Conservation (phyloP, 148 eudicot species). For the Vaccinium darrowii region DNA sequence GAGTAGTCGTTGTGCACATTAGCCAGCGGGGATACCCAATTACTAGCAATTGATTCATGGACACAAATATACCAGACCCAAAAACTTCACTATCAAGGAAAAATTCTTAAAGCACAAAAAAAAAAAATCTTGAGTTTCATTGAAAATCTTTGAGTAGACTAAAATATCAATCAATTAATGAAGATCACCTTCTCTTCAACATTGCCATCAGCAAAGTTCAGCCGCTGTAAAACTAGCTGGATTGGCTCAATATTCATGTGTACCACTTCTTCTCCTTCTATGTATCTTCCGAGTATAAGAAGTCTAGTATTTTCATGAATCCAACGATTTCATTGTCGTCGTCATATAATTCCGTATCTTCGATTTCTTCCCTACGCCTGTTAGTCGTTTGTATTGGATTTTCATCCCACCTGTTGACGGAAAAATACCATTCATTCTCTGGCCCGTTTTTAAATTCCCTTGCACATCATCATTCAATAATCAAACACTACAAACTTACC, state of each 20-base stretch:
- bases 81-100: neutral
- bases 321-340: neutral
- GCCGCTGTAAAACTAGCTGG: neutral
- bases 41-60: neutral
- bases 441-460: neutral
- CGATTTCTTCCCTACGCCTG: neutral
- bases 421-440: neutral
- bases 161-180: neutral
- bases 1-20: no score
- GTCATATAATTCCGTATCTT: neutral
- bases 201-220: neutral
- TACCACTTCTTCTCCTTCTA: neutral
- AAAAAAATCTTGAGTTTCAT: neutral
- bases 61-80: neutral
- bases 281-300: neutral
- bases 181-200: neutral
- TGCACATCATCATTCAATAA: neutral
- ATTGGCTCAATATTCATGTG: constrained; percentile 1
- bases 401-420: neutral
- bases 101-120: neutral
- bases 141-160: neutral
- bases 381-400: neutral
- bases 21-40: no score
- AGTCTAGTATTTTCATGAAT: neutral
- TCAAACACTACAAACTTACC: neutral